Base-by-base conservation (phyloP, 164 flowering plant species). In the Hamamelis virginiana region DNA sequence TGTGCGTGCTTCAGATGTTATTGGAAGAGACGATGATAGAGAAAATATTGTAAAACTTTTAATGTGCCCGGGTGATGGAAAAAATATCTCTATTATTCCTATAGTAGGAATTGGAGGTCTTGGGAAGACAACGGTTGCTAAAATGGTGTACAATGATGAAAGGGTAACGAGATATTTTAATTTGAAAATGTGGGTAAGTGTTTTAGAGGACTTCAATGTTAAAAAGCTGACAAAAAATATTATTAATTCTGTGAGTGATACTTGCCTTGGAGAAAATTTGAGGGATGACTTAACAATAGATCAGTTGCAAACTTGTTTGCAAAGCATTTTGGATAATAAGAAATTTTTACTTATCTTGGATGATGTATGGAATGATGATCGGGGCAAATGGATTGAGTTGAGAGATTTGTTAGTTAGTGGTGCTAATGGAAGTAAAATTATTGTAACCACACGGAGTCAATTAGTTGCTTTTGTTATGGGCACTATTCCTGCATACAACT, bases 91-190 rank as follows among this genome's bases (percentile, higher is more conserved):
- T 12, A 66, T 67, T 3, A 45, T 72, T 22, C 38, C 72, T 16
- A 62, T 69, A 15, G 72, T 69, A 18, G 72, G 66, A 16, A 19
- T 69, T 11, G 65, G 58, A 61, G 72, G 72, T n/a, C 18, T 69
- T 5, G 72, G 72, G 12, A 69, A 69, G 13, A 69, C 72, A 9
- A n/a, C 66, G 0, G 66, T 69, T 28, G 72, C 72, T 1, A 26
- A 70, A 19, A 1, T 50, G 15, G 61, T 70, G 9, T 62, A 21
- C 44, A 62, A 50, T 44, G 67, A 70, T 62, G 2, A 38, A 1
- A 21, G 56, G 18, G 21, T 70, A 3, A 14, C 1, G 5, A 13
- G 11, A 8, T n/a, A 50, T 4, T 69, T 69, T 51, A 25, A 69
- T 8, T 1, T 52, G 28, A 62, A 21, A 19, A 50, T 70, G 18